These are phyloP conservation scores for Arctium lappa DNA, from an alignment of 129 eudicot genomes.

Conservation along the genomic window DNA sequence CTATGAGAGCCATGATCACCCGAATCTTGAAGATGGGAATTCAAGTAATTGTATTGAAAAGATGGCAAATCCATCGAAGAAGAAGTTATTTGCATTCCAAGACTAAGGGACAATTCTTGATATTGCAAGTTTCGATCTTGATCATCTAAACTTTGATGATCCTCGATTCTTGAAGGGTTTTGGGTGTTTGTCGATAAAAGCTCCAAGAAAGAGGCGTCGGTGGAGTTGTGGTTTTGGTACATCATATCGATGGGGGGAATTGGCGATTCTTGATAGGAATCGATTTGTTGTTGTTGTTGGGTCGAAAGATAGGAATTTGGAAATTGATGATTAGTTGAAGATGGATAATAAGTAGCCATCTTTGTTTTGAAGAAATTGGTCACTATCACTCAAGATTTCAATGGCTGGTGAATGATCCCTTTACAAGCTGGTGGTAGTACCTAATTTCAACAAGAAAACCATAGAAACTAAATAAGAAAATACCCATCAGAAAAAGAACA, in stretches of 20 bases:
- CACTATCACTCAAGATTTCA: slow-evolving; percentile 20
- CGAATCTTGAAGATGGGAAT: slow-evolving; percentile 41
- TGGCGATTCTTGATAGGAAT: slow-evolving; percentile 42
- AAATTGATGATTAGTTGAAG: slow-evolving; percentile 50
- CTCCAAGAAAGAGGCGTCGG: slow-evolving; percentile 40
- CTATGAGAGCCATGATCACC: slow-evolving; percentile 34
- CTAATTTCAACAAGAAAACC: slow-evolving; percentile 24
- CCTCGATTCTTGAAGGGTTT: slow-evolving; percentile 31
- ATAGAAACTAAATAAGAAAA: background rate
- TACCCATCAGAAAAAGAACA: background rate
- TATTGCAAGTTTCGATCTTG: slow-evolving; percentile 30
- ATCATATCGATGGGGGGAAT: slow-evolving; percentile 46
- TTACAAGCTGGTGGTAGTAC: slow-evolving; percentile 32
- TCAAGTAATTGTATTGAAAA: slow-evolving; percentile 51
- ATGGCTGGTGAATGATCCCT: slow-evolving; percentile 25
- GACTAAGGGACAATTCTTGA: slow-evolving; percentile 74
- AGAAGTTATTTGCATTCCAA: slow-evolving; percentile 65
- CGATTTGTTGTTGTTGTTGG: slow-evolving; percentile 39
- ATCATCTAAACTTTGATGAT: slow-evolving; percentile 14
- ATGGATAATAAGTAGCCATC: slow-evolving; percentile 80
- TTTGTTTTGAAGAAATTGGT: slow-evolving; percentile 8
- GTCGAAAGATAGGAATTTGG: slow-evolving; percentile 48
- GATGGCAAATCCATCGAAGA: slow-evolving; percentile 42
- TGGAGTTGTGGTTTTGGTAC: slow-evolving; percentile 36
- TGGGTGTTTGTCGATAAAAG: slow-evolving; percentile 37